Evolutionary conservation across 2,329 filamentous ascomycete genomes (phyloP).

Genomic region (Aaosphaeria pasadenensis): DNA sequence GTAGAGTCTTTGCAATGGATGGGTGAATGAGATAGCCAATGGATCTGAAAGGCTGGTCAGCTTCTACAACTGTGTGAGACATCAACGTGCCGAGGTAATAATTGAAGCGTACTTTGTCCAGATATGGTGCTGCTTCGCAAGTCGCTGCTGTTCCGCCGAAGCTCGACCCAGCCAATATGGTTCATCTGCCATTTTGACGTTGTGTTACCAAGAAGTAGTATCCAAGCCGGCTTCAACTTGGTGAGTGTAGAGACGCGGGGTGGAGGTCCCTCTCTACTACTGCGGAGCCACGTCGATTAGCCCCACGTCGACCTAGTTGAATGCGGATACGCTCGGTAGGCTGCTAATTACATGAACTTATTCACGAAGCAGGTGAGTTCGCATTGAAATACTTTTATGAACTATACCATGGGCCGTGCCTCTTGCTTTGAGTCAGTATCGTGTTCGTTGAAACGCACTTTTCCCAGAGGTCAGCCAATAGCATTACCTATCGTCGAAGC

Average conservation of each 20-base stretch:
- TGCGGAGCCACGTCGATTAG: constrained; percentile 5
- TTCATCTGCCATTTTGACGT: constrained; percentile 8
- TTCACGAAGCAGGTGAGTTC: too few relatives aligned
- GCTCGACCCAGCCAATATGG: constrained; percentile 27
- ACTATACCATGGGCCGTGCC: too few relatives aligned
- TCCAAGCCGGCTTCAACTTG: neutral
- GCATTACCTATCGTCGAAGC: too few relatives aligned
- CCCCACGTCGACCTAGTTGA: neutral
- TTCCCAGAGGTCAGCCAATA: too few relatives aligned
- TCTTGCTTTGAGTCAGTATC: too few relatives aligned
- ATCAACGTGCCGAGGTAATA: neutral
- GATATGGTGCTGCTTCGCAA: constrained; percentile 22
- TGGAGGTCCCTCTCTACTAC: too few relatives aligned
- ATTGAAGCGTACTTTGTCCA: constrained; percentile 20
- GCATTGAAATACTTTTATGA: too few relatives aligned
- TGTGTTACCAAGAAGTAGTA: neutral
- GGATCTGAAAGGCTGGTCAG: constrained; percentile 3
- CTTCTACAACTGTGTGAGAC: neutral
- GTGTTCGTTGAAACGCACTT: too few relatives aligned
- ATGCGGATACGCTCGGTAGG: neutral
- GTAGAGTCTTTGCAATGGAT: constrained; percentile 12
- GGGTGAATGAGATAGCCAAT: constrained; percentile 28
- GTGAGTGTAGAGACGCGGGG: too few relatives aligned
- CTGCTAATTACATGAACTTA: too few relatives aligned
- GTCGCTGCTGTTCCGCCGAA: constrained; percentile 23